phyloP scores from a whole-genome alignment of 371 early-diverging fungal genomes.

The Blakeslea trispora region DNA sequence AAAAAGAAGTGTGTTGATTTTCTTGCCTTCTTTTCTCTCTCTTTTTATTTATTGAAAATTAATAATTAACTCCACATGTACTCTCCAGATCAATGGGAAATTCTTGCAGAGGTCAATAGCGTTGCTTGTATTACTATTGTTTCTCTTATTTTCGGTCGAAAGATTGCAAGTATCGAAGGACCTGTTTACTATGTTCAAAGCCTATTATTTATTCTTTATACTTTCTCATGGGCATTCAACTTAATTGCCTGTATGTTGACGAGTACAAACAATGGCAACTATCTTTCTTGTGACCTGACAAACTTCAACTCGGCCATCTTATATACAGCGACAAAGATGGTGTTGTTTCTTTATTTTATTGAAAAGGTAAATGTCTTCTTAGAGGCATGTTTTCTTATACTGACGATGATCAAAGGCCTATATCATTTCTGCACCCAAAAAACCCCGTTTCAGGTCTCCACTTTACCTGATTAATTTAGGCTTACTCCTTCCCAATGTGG shows the following conservation, averaged over 20 bases:
- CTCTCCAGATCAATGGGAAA: constrained; percentile 51
- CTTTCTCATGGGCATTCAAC: constrained; percentile 52
- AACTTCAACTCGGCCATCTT: constrained; percentile 42
- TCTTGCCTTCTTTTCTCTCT: constrained; percentile 2
- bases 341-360: constrained; percentile 55
- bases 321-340: constrained; percentile 46
- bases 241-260: constrained; percentile 25
- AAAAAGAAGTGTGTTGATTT: neutral
- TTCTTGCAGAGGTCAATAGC: constrained; percentile 48
- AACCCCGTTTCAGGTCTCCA: constrained; percentile 36
- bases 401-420: constrained; percentile 36
- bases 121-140: constrained; percentile 53
- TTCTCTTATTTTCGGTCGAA: constrained; percentile 58
- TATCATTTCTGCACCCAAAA: constrained; percentile 47
- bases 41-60: no score
- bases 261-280: constrained; percentile 7
- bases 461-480: constrained; percentile 49
- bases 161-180: constrained; percentile 48
- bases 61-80: constrained; percentile 34
- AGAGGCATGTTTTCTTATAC: neutral
- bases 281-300: constrained; percentile 27
- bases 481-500: constrained; percentile 45
- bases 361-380: constrained; percentile 48
- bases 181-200: constrained; percentile 52
- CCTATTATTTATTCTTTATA: constrained; percentile 44